These are phyloP conservation scores for Ceratobasidium papillatum DNA, from an alignment of 1,284 basidiomycete genomes.

Conservation along the genomic window DNA sequence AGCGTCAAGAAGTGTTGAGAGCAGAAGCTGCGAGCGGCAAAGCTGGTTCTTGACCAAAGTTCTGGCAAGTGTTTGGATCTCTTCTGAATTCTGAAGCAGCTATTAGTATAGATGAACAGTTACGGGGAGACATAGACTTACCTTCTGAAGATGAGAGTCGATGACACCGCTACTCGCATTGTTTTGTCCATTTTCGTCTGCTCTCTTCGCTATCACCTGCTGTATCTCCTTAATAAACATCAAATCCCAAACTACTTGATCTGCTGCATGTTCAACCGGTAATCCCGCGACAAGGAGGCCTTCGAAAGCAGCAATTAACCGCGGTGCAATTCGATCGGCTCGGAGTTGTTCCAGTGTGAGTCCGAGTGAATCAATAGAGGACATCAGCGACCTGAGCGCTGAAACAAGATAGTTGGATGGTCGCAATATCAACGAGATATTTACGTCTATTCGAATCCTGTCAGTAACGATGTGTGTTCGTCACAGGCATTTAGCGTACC, in stretches of 20 bases:
- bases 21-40: slow-evolving; percentile 49
- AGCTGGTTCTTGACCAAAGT: slow-evolving; percentile 52
- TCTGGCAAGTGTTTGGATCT: slow-evolving; percentile 50
- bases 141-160: slow-evolving; percentile 25
- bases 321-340: slow-evolving; percentile 53
- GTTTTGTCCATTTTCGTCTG: slow-evolving; percentile 7
- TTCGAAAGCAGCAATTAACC: slow-evolving; percentile 47
- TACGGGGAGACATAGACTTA: background rate
- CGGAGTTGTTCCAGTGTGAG: slow-evolving; percentile 44
- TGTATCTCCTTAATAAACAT: slow-evolving; percentile 56
- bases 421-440: slow-evolving; percentile 49
- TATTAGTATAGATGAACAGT: slow-evolving; percentile 49
- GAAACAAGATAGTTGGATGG: slow-evolving; percentile 65
- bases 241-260: slow-evolving; percentile 58
- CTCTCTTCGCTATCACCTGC: slow-evolving; percentile 55
- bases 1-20: slow-evolving; percentile 44
- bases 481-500: background rate
- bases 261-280: slow-evolving; percentile 45
- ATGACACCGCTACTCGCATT: slow-evolving; percentile 10
- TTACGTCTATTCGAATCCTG: slow-evolving; percentile 38
- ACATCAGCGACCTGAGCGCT: slow-evolving; percentile 64
- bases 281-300: slow-evolving; percentile 32
- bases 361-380: slow-evolving; percentile 63
- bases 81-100: slow-evolving; percentile 47
- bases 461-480: background rate